Base-by-base conservation (phyloP, 2,329 filamentous ascomycete species). In the Nemania sp. region DNA sequence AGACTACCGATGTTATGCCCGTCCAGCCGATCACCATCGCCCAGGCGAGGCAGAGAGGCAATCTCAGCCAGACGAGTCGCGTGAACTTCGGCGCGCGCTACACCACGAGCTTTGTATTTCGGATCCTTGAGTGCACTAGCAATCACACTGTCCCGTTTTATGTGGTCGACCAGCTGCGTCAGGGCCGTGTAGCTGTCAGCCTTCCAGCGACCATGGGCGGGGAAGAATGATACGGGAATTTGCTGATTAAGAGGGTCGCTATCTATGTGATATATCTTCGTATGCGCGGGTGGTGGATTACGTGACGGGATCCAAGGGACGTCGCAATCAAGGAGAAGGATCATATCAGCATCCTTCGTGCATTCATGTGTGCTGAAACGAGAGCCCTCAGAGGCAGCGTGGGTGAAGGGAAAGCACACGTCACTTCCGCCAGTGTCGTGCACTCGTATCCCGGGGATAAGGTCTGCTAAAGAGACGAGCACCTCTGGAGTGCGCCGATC, bases 281-380 rank as follows among this genome's bases (percentile, higher is more conserved):
- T 82, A 6, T 78, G 75, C 1, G 78, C 73, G 3, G 78, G 80
- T 0, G 87, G 87, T 47, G 81, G 81, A 75, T 83, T 87, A 62
- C 82, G 82, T 0, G 85, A 87, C 13, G 84, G 83, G 54, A 90
- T 87, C 87, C 87, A 90, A 0, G 88, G 87, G 0, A 90, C 85
- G 68, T 90, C 88, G 64, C 87, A 89, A 70, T 90, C 87, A 13
- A 89, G 75, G 2, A 90, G 80, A 4, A 90, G 69, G 45, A 90
- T 87, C 43, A 88, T 77, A 67, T 90, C 88, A 0, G 87, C 86
- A 0, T 83, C 82, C 62, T 77, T 79, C 68, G 88, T 86, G 50
- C 77, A 78, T 1, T 86, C 82, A 46, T 90, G 83, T 1, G 80
- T 78, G 6, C 85, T 83, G 62, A 84, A 87, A 11, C 83, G 79